phyloP scores from a whole-genome alignment of 805 yeast genomes.

The Helenozyma baotianmanensis region DNA sequence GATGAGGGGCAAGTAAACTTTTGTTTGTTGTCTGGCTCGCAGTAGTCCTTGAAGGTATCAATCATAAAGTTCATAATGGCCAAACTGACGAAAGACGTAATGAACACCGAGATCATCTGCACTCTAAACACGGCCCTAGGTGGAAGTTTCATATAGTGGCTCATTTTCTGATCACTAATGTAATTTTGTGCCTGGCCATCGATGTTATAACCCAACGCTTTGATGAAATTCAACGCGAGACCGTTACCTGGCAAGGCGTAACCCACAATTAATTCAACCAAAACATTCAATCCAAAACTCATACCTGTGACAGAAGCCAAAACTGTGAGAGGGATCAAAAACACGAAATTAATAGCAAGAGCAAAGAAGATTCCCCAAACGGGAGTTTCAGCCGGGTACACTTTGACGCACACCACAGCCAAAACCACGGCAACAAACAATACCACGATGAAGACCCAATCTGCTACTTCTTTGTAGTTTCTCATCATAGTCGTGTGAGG shows the following conservation, averaged over 20 bases:
- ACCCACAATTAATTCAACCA: no score
- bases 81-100: background rate
- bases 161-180: constrained; percentile 10
- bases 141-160: constrained; percentile 20
- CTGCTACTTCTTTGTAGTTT: constrained; percentile 18
- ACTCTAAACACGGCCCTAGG: constrained; percentile 21
- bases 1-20: background rate
- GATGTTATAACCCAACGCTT: background rate
- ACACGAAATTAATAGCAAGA: no score
- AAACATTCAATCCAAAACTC: no score
- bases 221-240: constrained; percentile 19
- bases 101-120: constrained; percentile 1
- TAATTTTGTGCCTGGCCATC: background rate
- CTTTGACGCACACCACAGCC: no score
- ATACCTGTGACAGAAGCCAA: no score
- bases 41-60: background rate
- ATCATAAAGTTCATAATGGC: background rate
- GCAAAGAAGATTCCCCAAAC: no score
- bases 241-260: no score
- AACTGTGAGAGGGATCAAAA: no score
- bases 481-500: constrained; percentile 21
- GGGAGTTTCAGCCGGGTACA: no score
- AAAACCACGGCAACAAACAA: no score
- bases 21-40: background rate
- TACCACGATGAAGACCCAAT: no score